A percentile compares a stretch with the other conserved stretches of the same genome.
Conservation (phyloP, 257 asterid species). For the Solanum ossicruentum region DNA sequence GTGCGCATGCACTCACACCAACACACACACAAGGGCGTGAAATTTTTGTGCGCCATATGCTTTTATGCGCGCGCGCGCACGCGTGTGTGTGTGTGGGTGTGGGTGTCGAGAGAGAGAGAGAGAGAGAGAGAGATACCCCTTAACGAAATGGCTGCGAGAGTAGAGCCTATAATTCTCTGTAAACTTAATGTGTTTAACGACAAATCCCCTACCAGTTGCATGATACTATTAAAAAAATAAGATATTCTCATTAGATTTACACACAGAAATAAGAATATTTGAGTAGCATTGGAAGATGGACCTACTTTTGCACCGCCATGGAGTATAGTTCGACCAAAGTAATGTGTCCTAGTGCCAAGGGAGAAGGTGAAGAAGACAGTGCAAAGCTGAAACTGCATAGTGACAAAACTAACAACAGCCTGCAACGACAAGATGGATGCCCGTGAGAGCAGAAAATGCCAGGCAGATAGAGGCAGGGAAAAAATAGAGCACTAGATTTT, state of each 20-base stretch:
- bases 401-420: slow-evolving; percentile 91
- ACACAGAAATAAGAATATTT: neutral
- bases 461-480: neutral
- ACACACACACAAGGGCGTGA: neutral
- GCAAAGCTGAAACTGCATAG: slow-evolving; percentile 97
- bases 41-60: neutral
- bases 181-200: slow-evolving; percentile 92
- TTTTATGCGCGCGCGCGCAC: fast-evolving
- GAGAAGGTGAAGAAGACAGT: slow-evolving; percentile 92
- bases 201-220: slow-evolving; percentile 97
- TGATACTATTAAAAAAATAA: slow-evolving; percentile 55
- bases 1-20: neutral
- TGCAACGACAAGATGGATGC: slow-evolving; percentile 12
- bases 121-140: slow-evolving; percentile 59
- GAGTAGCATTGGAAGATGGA: slow-evolving; percentile 5
- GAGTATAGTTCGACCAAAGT: slow-evolving; percentile 95
- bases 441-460: neutral
- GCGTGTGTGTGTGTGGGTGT: too few species aligned
- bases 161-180: slow-evolving; percentile 95
- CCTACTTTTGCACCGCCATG: slow-evolving; percentile 97
- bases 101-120: neutral
- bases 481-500: neutral
- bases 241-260: neutral
- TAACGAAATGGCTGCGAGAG: slow-evolving; percentile 90
- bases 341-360: slow-evolving; percentile 88